Evolutionary conservation across 2,329 filamentous ascomycete genomes (phyloP), one percentile per base, ranked within the genome.

Genomic region (Stachybotrys echinatus): DNA sequence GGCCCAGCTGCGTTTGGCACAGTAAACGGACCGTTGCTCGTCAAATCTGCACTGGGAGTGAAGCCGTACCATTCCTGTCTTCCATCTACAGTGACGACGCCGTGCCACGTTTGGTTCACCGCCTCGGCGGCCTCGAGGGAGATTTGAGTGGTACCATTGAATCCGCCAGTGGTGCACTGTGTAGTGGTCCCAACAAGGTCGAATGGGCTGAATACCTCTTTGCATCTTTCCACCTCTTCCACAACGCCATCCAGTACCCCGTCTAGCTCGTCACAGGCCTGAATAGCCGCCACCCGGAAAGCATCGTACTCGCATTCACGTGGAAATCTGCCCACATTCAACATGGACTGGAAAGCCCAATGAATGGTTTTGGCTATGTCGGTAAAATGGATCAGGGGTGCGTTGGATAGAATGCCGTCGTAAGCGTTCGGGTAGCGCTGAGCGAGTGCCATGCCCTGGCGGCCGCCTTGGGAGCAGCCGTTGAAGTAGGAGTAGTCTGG

Each of bases 391-490:
- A 45, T 23, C 6, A 14, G 21, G 5, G 44, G 44, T 3, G 44
- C 44, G 44, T n/a, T 19, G 7, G 23, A 12, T 8, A 37, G 7
- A 12, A 46, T 46, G 17, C 44, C 44, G 19, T 46, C 44, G 8
- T 31, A 46, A 12, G 23, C 23, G 4, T 27, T 18, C 5, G 44
- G 44, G 18, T 46, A 46, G 17, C 44, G 23, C 23, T 46, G 44
- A 17, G 44, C 44, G 20, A 46, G 44, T 19, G n/a, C 17, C 44
- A 46, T 34, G 6, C 23, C 44, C 23, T 46, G 44, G 7, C 44
- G 23, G 3, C 44, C 44, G 12, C 44, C 44, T 19, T 46, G 44
- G 12, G 44, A 46, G 44, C 44, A 46, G 22, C 44, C 44, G 17
- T 31, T 34, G 12, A 17, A 46, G 23, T 46, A 46, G 23, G 44